Conservation (phyloP, 305 asterid species). For the Fraxinus xanthoxyloides region DNA sequence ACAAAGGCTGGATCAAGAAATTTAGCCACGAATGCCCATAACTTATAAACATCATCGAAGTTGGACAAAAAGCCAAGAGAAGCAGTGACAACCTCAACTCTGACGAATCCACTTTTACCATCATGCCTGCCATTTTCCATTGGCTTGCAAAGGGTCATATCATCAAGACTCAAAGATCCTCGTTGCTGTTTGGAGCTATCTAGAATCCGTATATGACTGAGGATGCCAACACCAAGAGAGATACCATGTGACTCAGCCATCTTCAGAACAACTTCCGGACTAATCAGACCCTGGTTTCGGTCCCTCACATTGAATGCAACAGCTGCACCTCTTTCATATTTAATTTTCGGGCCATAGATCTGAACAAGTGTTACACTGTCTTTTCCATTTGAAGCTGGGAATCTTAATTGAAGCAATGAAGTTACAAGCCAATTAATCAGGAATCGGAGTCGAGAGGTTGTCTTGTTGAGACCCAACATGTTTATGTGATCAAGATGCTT, state of each 20-base stretch:
- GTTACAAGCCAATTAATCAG: constrained; percentile 92
- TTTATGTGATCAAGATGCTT: constrained; percentile 88
- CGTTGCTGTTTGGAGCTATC: constrained; percentile 66
- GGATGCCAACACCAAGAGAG: constrained; percentile 84
- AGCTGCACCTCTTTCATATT: constrained; percentile 94
- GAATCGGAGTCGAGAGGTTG: constrained; percentile 80
- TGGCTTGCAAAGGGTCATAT: constrained; percentile 80
- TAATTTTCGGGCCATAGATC: constrained; percentile 91
- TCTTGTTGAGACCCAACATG: constrained; percentile 91
- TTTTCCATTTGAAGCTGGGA: constrained; percentile 49
- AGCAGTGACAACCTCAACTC: constrained; percentile 96
- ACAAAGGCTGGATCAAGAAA: constrained; percentile 78
- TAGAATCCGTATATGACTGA: constrained; percentile 76
- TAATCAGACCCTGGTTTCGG: constrained; percentile 65
- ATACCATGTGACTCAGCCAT: constrained; percentile 70
- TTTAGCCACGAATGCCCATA: constrained; percentile 91
- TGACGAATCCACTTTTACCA: constrained; percentile 71
- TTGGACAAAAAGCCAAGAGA: constrained; percentile 82
- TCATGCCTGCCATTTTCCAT: constrained; percentile 73
- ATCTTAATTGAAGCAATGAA: constrained; percentile 72
- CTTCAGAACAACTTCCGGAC: constrained; percentile 82
- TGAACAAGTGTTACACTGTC: constrained; percentile 61
- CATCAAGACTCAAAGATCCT: constrained; percentile 51
- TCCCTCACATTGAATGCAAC: constrained; percentile 90
- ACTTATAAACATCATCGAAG: constrained; percentile 81